phyloP scores from a whole-genome alignment of 768 basidiomycete genomes.

The Lentinula lateritia region DNA sequence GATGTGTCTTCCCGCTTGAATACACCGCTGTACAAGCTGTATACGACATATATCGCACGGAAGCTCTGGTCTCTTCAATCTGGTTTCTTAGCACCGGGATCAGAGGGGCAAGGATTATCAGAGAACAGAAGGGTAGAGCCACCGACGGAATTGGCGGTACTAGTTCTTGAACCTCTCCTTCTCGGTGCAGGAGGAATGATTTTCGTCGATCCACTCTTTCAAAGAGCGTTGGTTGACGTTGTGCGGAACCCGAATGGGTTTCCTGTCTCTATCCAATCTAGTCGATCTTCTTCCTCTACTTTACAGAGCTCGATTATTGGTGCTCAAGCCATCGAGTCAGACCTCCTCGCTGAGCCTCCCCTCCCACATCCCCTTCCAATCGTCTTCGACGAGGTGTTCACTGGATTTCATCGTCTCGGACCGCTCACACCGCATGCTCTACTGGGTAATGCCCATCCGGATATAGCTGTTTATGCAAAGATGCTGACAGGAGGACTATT shows the following conservation, averaged over 20 bases:
- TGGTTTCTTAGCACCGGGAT: background rate
- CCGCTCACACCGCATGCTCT: conserved; percentile 57
- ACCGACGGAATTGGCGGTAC: conserved; percentile 50
- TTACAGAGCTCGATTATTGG: background rate
- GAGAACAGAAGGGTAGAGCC: background rate
- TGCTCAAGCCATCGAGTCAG: background rate
- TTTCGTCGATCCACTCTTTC: conserved; percentile 96
- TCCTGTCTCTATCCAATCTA: conserved; percentile 41
- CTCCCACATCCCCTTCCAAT: conserved; percentile 52
- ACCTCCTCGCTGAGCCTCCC: background rate
- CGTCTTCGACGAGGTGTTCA: conserved; percentile 95
- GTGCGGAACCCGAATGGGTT: conserved; percentile 48
- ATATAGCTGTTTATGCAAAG: conserved; percentile 91
- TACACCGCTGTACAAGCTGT: conserved; percentile 57
- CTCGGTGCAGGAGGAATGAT: conserved; percentile 98
- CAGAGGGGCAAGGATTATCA: background rate
- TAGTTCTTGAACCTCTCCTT: conserved; percentile 87
- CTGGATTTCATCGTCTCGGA: conserved; percentile 86
- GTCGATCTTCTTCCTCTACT: conserved; percentile 15
- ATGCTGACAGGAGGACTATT: conserved; percentile 90
- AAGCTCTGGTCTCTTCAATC: conserved; percentile 13
- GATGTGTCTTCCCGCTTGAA: conserved; percentile 57
- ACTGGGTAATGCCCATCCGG: conserved; percentile 64
- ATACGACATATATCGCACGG: conserved; percentile 52
- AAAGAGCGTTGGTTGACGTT: conserved; percentile 77